A percentile compares a stretch with the other conserved stretches of the same genome.
phyloP scores from a whole-genome alignment of 495 filamentous ascomycete species.

The Melanomma pulvis-pyrius region DNA sequence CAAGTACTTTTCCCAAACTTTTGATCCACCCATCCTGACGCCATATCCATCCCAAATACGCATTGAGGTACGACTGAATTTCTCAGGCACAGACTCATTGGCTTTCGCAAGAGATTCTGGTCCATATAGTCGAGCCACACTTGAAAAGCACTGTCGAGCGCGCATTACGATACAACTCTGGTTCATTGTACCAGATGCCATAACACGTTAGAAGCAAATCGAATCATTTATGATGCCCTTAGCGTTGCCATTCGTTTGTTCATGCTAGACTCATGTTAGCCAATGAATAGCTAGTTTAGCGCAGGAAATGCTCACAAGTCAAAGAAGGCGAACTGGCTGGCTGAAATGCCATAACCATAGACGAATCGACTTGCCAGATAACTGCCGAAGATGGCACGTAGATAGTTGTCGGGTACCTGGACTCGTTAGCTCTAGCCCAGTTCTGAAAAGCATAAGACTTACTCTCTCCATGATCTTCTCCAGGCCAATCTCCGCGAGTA shows the following conservation, averaged over 20 bases:
- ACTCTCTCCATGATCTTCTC: slow-evolving; percentile 81
- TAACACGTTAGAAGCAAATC: no score
- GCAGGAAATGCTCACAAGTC: slow-evolving; percentile 73
- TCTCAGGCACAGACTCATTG: no score
- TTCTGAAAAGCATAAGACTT: slow-evolving; percentile 40
- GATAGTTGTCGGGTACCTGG: slow-evolving; percentile 86
- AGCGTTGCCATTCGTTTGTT: slow-evolving; percentile 44
- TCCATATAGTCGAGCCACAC: no score
- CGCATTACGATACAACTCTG: no score
- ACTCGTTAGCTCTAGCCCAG: slow-evolving; percentile 26
- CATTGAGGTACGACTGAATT: no score
- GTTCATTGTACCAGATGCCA: no score
- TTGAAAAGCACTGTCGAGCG: no score
- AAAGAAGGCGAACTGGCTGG: slow-evolving; percentile 97
- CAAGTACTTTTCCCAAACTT: slow-evolving; percentile 15
- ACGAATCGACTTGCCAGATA: slow-evolving; percentile 94
- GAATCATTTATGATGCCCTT: slow-evolving; percentile 6
- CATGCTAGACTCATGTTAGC: slow-evolving; percentile 30
- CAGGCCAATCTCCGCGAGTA: slow-evolving; percentile 87
- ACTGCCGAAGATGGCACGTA: slow-evolving; percentile 93
- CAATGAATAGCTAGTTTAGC: neutral
- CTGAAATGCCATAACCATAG: slow-evolving; percentile 87
- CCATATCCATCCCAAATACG: neutral
- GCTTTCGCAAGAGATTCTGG: no score
- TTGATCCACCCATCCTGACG: slow-evolving; percentile 5